Conservation (phyloP, 495 filamentous ascomycete species). For the Geopyxis carbonaria region DNA sequence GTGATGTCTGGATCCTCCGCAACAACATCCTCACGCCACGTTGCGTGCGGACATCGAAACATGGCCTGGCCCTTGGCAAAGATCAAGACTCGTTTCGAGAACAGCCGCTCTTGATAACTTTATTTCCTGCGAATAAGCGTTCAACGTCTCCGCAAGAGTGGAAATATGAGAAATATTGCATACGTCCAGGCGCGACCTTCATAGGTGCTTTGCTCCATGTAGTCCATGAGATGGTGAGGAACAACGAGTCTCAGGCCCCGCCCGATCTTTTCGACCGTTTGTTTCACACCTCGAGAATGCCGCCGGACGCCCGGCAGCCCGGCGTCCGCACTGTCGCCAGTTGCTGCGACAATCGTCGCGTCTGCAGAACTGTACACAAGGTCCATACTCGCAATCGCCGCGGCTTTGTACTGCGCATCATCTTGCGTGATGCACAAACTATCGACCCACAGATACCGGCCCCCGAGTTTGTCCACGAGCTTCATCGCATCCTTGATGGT, state of each 20-base stretch:
- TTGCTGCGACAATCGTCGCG: slow-evolving; percentile 13
- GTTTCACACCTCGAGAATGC: background rate
- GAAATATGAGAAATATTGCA: too few species aligned
- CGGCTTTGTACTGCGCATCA: slow-evolving; percentile 7
- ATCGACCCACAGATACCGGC: slow-evolving; percentile 18
- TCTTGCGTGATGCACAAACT: slow-evolving; percentile 16
- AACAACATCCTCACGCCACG: background rate
- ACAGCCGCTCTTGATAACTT: slow-evolving; percentile 2
- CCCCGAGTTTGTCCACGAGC: slow-evolving; percentile 6
- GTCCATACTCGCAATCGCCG: slow-evolving; percentile 12
- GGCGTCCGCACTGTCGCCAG: slow-evolving; percentile 7
- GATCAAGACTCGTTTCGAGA: background rate
- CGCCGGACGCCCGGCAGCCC: slow-evolving; percentile 2
- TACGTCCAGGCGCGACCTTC: slow-evolving; percentile 1
- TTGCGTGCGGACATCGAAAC: background rate
- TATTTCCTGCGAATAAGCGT: too few species aligned
- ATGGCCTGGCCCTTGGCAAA: background rate
- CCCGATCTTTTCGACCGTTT: slow-evolving; percentile 7
- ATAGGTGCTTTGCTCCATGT: background rate
- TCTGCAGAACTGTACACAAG: slow-evolving; percentile 11
- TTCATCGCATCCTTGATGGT: slow-evolving; percentile 13
- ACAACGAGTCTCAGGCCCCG: slow-evolving; percentile 4
- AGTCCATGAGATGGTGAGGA: slow-evolving; percentile 8
- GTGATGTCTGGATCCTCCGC: too few species aligned
- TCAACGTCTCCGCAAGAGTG: too few species aligned